Evolutionary conservation across 176 grass and related monocot genomes (phyloP).

Genomic region (Miscanthus lutarioriparius): DNA sequence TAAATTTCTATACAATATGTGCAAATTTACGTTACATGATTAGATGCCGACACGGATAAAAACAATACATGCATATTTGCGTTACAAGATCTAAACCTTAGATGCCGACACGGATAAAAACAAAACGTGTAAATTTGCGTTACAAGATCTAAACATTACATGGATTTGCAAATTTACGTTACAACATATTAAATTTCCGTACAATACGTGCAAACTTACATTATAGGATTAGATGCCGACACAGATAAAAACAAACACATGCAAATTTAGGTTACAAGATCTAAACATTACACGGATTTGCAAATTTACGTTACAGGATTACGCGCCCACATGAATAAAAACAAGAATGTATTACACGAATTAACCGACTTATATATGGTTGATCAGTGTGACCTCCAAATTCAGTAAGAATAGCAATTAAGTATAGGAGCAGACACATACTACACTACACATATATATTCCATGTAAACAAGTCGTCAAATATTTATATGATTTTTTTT

Average conservation of each 20-base stretch:
- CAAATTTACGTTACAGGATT: not conserved
- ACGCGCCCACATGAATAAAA: not conserved
- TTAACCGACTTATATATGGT: not conserved
- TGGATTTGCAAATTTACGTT: not conserved
- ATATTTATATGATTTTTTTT: too few species aligned
- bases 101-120: not conserved
- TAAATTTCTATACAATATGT: not conserved
- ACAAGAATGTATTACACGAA: not conserved
- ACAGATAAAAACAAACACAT: not conserved
- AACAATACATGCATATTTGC: not conserved
- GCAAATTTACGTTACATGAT: not conserved
- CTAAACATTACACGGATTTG: not conserved
- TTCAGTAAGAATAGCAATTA: too few species aligned
- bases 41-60: not conserved
- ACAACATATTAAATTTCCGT: not conserved
- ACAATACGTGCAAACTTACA: not conserved
- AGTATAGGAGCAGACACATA: not conserved
- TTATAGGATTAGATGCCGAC: not conserved
- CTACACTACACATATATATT: not conserved
- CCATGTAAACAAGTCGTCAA: not conserved
- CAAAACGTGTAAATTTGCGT: not conserved
- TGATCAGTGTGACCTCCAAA: not conserved
- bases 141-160: not conserved
- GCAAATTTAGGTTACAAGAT: not conserved
- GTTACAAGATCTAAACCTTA: not conserved